A percentile compares a stretch with the other conserved stretches of the same genome.
Evolutionary conservation across 2,329 filamentous ascomycete genomes (phyloP).

Genomic region (Dactylonectria macrodidyma): DNA sequence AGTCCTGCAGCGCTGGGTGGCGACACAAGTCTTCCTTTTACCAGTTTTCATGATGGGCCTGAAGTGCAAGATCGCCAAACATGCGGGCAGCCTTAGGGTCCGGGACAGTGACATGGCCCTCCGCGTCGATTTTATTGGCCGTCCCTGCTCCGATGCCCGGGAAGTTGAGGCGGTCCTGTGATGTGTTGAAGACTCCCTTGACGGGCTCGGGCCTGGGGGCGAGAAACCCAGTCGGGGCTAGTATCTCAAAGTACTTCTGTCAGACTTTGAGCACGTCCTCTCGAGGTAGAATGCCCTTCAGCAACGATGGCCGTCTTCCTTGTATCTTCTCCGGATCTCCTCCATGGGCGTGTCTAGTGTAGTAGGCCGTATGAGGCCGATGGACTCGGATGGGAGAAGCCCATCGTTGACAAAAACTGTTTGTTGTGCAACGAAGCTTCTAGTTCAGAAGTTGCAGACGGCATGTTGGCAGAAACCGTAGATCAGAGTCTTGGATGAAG

Average conservation of each 20-base stretch:
- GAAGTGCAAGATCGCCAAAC: constrained; percentile 22
- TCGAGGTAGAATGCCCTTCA: constrained; percentile 27
- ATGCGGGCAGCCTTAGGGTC: constrained; percentile 21
- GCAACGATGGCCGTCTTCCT: no score
- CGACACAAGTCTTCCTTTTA: constrained; percentile 31
- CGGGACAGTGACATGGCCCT: not conserved
- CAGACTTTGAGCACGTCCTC: constrained; percentile 26
- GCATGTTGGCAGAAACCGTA: no score
- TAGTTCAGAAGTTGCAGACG: no score
- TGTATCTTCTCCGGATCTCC: no score
- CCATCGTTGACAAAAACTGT: no score
- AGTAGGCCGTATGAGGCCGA: no score
- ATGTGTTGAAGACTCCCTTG: constrained; percentile 27
- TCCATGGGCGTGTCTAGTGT: no score
- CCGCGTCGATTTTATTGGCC: no score
- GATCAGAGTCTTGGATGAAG: no score
- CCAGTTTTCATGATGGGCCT: constrained; percentile 12
- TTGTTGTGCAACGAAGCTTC: no score
- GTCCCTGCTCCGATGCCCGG: constrained; percentile 24
- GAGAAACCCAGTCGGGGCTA: constrained; percentile 20
- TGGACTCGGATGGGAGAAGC: no score
- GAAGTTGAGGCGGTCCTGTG: constrained; percentile 23
- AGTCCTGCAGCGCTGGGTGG: constrained; percentile 18
- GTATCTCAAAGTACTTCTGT: constrained; percentile 29
- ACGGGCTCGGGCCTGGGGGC: constrained; percentile 19